A percentile compares a stretch with the other conserved stretches of the same genome.
These are phyloP conservation scores for Diaporthe batatas DNA, from an alignment of 2,329 filamentous ascomycete species.

Conservation along the genomic window DNA sequence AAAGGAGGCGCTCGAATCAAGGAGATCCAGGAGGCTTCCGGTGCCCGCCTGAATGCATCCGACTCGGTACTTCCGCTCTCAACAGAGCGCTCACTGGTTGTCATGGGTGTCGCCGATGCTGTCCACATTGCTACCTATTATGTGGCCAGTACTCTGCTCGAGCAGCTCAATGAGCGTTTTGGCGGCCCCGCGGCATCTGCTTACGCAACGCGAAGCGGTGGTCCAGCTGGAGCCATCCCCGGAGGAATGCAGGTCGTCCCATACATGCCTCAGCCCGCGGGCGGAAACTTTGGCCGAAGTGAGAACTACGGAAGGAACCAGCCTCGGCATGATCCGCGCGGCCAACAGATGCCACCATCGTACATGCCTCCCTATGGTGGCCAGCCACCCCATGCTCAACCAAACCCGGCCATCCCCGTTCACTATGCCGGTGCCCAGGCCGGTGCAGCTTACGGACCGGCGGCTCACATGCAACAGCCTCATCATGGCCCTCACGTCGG, in stretches of 20 bases:
- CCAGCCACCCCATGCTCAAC: constrained; percentile 73
- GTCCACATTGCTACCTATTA: constrained; percentile 99
- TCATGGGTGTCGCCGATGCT: constrained; percentile 96
- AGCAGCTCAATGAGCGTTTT: constrained; percentile 97
- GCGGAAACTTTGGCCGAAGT: constrained; percentile 91
- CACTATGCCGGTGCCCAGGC: constrained; percentile 86
- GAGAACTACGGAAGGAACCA: constrained; percentile 85
- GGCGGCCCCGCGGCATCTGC: constrained; percentile 97
- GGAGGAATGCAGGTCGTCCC: constrained; percentile 99
- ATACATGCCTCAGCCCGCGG: constrained; percentile 92
- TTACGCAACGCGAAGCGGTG: constrained; percentile 94
- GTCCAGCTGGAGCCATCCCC: constrained; percentile 91
- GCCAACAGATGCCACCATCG: constrained; percentile 75
- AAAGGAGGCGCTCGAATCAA: constrained; percentile 96
- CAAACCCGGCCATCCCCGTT: constrained; percentile 74
- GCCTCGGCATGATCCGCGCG: constrained; percentile 78
- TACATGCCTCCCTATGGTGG: constrained; percentile 71
- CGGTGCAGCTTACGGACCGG: constrained; percentile 79
- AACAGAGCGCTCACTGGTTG: constrained; percentile 96
- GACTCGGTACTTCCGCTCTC: constrained; percentile 95
- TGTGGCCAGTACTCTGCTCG: constrained; percentile 95
- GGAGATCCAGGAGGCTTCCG: constrained; percentile 98
- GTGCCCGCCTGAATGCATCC: constrained; percentile 94
- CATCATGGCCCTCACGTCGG: constrained; percentile 75
- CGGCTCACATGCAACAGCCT: constrained; percentile 80